Evolutionary conservation across 2,329 filamentous ascomycete genomes (phyloP).

Genomic region (Exutisphaerella laricina): DNA sequence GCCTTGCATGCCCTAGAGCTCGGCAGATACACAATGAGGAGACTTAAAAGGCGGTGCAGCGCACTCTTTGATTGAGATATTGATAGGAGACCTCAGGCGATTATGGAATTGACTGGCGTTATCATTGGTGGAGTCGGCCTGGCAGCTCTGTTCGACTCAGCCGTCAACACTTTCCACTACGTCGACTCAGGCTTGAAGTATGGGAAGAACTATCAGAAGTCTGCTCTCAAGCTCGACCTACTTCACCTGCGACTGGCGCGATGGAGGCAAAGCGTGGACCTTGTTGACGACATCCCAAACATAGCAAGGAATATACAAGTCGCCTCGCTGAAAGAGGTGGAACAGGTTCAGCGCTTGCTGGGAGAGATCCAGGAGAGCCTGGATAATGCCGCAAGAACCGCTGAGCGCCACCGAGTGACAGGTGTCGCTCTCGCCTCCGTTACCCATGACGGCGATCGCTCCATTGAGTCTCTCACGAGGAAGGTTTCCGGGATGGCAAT

Average conservation of each 20-base stretch:
- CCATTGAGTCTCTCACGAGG: constrained; percentile 1
- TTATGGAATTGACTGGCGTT: constrained; percentile 15
- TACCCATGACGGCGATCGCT: background rate
- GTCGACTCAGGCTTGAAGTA: constrained; percentile 37
- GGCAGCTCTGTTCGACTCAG: constrained; percentile 36
- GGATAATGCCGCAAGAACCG: background rate
- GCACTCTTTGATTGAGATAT: background rate
- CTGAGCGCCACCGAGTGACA: background rate
- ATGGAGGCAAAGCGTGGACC: constrained; percentile 10
- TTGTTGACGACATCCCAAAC: constrained; percentile 1
- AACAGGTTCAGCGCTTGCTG: constrained; percentile 4
- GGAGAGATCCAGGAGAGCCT: constrained; percentile 8
- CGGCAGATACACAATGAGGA: background rate
- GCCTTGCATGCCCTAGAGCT: background rate
- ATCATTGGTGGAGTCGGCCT: constrained; percentile 32
- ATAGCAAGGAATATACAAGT: background rate
- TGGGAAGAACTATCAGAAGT: constrained; percentile 32
- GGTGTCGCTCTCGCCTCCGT: background rate
- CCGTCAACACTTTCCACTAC: constrained; percentile 39
- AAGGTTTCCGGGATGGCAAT: background rate
- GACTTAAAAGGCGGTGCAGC: too few species aligned
- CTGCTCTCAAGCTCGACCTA: constrained; percentile 25
- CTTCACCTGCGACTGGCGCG: constrained; percentile 12
- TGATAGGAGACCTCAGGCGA: background rate
- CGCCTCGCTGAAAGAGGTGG: background rate